Evolutionary conservation across 2,329 filamentous ascomycete genomes (phyloP), one percentile per base, ranked within the genome.

Genomic region (Arthrobotrys pseudoclavata): DNA sequence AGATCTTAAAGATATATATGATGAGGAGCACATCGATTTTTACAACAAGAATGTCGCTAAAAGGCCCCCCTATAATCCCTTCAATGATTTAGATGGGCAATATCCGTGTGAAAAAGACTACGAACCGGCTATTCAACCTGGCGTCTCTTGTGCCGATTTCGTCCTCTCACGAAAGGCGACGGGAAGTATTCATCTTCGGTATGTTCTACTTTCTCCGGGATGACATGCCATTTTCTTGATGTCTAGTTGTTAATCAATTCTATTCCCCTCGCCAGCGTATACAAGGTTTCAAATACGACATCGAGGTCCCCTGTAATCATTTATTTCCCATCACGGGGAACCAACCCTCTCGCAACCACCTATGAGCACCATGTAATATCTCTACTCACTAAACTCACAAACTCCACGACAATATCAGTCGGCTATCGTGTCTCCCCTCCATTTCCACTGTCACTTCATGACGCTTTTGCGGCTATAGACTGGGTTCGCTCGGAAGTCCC

Each of bases 381-480:
- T 13, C 34, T 26, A 20, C 37, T 79, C n/a, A 64, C 69, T 40
- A 50, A 53, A 9, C 40, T 79, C 18, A 72, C 69, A 13, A 20
- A 37, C 13, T 40, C 55, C 1, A 79, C 69, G 1, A 69, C 53
- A 10, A 47, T 79, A 31, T 63, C 57, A 22, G 75, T 79, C 24
- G 75, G 75, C 10, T 79, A 79, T 34, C 68, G 75, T 10, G 57
- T 74, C 18, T 72, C 69, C 3, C 55, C 47, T 18, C 69, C 75
- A 18, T 79, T 79, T 22, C 69, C 75, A 15, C 31, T 69, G 18
- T 69, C 75, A 9, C 69, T 72, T 26, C 75, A 79, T 20, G 75
- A 79, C 66, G 62, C 53, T 4, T 20, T 74, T 6, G 75, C 75
- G 3, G 75, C 75, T 10, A 48, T 79, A 7, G 75, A 79, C 57